Conservation (phyloP, 2,329 filamentous ascomycete genomes). For the Alternaria gansuensis region DNA sequence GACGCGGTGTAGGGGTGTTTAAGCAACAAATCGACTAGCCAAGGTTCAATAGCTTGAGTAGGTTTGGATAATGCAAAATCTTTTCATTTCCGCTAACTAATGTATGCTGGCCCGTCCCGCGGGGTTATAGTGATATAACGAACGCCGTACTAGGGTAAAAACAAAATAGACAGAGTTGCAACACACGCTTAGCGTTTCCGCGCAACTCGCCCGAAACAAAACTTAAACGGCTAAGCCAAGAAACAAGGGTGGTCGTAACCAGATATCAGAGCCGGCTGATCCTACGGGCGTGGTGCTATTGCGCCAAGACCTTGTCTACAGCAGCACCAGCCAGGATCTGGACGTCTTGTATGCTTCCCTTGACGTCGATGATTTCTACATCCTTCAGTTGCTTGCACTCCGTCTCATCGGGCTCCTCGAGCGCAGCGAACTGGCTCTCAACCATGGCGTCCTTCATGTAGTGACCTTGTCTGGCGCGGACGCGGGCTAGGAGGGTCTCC, state of each 20-base stretch:
- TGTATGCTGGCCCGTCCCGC: conserved; percentile 6
- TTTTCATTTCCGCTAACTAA: background rate
- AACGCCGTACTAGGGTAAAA: background rate
- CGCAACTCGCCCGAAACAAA: background rate
- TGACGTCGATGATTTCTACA: conserved; percentile 58
- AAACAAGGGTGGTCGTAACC: background rate
- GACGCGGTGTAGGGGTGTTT: no score
- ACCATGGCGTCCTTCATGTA: conserved; percentile 99
- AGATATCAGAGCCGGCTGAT: conserved; percentile 15
- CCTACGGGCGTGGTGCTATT: conserved; percentile 7
- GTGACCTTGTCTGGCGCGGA: conserved; percentile 78
- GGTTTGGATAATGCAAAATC: background rate
- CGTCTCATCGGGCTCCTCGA: conserved; percentile 80
- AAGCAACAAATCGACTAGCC: no score
- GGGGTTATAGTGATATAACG: conserved; percentile 8
- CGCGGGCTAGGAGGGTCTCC: conserved; percentile 76
- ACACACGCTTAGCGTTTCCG: background rate
- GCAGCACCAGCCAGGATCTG: conserved; percentile 51
- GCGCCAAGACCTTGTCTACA: conserved; percentile 48
- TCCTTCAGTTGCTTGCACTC: conserved; percentile 63
- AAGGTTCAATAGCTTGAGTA: conserved; percentile 9
- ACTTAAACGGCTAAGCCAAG: background rate
- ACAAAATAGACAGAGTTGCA: background rate
- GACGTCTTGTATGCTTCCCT: conserved; percentile 54
- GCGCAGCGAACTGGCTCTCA: conserved; percentile 83